phyloP scores from a whole-genome alignment of 768 basidiomycete species.

The Pilatotrama ljubarskyi region DNA sequence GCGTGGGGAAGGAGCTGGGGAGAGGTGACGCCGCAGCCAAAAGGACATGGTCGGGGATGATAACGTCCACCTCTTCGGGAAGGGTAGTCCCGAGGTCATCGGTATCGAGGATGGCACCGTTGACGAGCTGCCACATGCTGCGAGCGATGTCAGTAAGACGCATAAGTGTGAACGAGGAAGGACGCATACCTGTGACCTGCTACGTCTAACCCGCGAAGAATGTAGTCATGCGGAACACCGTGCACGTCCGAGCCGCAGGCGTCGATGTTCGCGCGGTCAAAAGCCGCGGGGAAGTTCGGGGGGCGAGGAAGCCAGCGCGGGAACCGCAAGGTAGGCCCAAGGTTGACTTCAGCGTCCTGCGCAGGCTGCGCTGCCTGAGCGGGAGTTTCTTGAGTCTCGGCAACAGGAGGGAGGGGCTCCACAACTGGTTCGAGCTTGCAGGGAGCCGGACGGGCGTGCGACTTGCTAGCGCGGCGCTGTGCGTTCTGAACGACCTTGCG shows the following conservation, averaged over 20 bases:
- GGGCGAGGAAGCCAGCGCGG: constrained; percentile 73
- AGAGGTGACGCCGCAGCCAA: constrained; percentile 23
- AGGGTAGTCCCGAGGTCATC: constrained; percentile 39
- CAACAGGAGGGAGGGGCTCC: background rate
- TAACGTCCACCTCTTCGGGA: constrained; percentile 45
- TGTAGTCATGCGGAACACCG: constrained; percentile 61
- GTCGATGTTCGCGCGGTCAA: constrained; percentile 53
- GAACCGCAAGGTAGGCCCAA: constrained; percentile 48
- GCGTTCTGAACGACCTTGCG: constrained; percentile 19
- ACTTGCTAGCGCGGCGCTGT: constrained; percentile 19
- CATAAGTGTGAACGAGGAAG: background rate
- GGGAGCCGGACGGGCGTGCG: background rate
- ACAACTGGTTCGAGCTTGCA: constrained; percentile 6
- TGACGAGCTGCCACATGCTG: constrained; percentile 24
- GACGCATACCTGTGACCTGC: constrained; percentile 46
- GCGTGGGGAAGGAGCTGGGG: constrained; percentile 37
- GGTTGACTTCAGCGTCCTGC: constrained; percentile 29
- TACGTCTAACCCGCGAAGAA: constrained; percentile 50
- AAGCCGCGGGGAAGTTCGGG: constrained; percentile 44
- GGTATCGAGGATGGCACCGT: constrained; percentile 5
- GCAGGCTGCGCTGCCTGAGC: constrained; percentile 12
- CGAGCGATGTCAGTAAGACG: background rate
- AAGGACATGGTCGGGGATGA: constrained; percentile 29
- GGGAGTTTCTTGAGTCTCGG: background rate
- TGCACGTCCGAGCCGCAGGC: constrained; percentile 54